phyloP scores from a whole-genome alignment of 441 rosid genomes.

The Daphne laureola region DNA sequence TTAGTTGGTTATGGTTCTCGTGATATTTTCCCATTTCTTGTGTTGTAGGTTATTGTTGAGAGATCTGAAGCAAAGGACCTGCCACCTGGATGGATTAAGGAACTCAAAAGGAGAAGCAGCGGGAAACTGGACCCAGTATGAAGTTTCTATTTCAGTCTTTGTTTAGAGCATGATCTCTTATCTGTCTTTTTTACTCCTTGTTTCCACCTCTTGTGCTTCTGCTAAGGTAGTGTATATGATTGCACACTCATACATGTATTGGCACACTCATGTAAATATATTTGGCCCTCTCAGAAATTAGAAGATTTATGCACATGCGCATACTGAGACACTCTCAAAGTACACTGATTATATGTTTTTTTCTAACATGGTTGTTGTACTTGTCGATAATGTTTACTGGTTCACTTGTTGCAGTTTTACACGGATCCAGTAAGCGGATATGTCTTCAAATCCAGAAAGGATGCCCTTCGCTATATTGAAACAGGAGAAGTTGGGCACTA shows the following conservation, averaged over 20 bases:
- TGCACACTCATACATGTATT: conserved; percentile 2
- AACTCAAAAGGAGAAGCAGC: conserved; percentile 20
- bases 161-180: too few relatives aligned
- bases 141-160: conserved; percentile 1
- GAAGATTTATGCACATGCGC: background rate
- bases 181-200: conserved; percentile 2
- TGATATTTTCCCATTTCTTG: background rate
- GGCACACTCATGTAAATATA: background rate
- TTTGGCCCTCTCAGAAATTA: background rate
- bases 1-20: background rate
- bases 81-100: conserved; percentile 43
- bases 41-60: conserved; percentile 24
- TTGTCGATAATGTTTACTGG: conserved; percentile 8
- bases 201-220: background rate
- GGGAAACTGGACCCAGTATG: conserved; percentile 33
- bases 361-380: background rate
- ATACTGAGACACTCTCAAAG: background rate
- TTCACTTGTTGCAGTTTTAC: conserved; percentile 30
- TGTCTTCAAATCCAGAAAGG: conserved; percentile 32
- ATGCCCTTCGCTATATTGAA: conserved; percentile 31
- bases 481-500: conserved; percentile 25
- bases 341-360: background rate
- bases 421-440: conserved; percentile 34
- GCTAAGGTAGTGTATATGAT: background rate
- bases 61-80: conserved; percentile 23